Conservation (phyloP, 352 stramenopile species). For the Pythium brassicae region DNA sequence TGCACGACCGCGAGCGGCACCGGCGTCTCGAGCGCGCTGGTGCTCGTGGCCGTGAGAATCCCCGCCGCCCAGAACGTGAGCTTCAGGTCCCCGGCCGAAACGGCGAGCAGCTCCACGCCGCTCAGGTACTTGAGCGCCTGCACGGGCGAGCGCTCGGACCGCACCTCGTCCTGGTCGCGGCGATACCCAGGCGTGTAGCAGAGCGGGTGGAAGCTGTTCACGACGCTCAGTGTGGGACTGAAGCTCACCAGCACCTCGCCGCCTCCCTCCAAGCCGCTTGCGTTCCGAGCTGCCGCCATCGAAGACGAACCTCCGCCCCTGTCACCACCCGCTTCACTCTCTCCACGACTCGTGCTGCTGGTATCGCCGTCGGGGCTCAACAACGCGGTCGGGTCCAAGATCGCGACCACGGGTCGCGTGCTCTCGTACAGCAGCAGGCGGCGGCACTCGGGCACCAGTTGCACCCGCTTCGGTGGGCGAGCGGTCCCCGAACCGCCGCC, state of each 20-base stretch:
- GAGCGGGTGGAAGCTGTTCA: constrained; percentile 73
- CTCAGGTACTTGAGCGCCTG: constrained; percentile 71
- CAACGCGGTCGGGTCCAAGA: constrained; percentile 49
- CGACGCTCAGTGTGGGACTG: constrained; percentile 35
- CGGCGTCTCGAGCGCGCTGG: constrained; percentile 58
- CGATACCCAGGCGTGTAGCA: constrained; percentile 68
- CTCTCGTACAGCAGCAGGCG: constrained; percentile 59
- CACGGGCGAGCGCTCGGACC: constrained; percentile 70
- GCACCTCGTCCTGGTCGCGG: constrained; percentile 69
- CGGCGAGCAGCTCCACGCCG: constrained; percentile 50
- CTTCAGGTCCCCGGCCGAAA: constrained; percentile 71
- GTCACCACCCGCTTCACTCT: neutral
- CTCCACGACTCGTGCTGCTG: constrained; percentile 5
- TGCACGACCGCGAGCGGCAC: constrained; percentile 60
- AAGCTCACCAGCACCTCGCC: constrained; percentile 26
- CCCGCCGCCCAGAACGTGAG: constrained; percentile 71
- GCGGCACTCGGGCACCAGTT: constrained; percentile 54
- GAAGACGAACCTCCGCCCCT: too few relatives aligned
- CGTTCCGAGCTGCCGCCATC: neutral
- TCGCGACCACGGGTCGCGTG: constrained; percentile 60
- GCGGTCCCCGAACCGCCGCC: too few relatives aligned
- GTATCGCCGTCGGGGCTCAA: constrained; percentile 28
- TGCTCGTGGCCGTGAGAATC: constrained; percentile 55
- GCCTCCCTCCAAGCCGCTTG: neutral
- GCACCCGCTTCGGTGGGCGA: constrained; percentile 52